Conservation (phyloP, 352 stramenopile genomes). For the Phytopythium cucurbitacearum region DNA sequence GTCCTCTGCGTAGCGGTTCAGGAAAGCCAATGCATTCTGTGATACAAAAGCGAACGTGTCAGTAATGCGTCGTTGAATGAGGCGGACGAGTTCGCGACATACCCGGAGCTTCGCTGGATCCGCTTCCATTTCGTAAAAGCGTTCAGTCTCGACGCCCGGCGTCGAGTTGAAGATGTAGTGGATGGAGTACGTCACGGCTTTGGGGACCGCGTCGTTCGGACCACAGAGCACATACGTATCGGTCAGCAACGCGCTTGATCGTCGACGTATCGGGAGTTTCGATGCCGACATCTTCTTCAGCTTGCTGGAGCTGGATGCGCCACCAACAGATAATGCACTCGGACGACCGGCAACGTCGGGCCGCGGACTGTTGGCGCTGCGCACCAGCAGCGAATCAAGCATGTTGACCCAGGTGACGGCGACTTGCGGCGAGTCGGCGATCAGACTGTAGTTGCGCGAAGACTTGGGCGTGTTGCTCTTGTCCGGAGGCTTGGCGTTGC, state of each 20-base stretch:
- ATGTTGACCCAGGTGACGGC: conserved; percentile 71
- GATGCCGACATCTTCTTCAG: conserved; percentile 20
- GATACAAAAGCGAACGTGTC: not conserved
- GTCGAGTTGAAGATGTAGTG: conserved; percentile 83
- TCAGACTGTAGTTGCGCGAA: conserved; percentile 70
- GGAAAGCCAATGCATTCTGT: conserved; percentile 42
- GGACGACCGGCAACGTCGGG: conserved; percentile 26
- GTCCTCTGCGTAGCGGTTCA: conserved; percentile 54
- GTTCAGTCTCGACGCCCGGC: conserved; percentile 67
- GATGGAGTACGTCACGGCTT: conserved; percentile 53
- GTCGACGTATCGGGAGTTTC: conserved; percentile 26
- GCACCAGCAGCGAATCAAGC: conserved; percentile 63
- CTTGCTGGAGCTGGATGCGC: conserved; percentile 14
- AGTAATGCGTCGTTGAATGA: conserved; percentile 5
- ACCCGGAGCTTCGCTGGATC: conserved; percentile 54
- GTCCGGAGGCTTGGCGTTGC: conserved; percentile 26
- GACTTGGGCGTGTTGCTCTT: conserved; percentile 56
- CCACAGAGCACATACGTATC: conserved; percentile 40
- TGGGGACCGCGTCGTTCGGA: conserved; percentile 45
- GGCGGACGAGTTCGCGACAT: conserved; percentile 1
- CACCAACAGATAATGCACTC: too few species aligned
- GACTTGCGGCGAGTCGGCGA: conserved; percentile 71
- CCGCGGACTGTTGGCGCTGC: conserved; percentile 74
- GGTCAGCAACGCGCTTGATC: conserved; percentile 35
- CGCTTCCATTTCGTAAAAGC: conserved; percentile 64